These are phyloP conservation scores for Quercus cerris DNA, from an alignment of 306 rosid genomes.

Conservation along the genomic window DNA sequence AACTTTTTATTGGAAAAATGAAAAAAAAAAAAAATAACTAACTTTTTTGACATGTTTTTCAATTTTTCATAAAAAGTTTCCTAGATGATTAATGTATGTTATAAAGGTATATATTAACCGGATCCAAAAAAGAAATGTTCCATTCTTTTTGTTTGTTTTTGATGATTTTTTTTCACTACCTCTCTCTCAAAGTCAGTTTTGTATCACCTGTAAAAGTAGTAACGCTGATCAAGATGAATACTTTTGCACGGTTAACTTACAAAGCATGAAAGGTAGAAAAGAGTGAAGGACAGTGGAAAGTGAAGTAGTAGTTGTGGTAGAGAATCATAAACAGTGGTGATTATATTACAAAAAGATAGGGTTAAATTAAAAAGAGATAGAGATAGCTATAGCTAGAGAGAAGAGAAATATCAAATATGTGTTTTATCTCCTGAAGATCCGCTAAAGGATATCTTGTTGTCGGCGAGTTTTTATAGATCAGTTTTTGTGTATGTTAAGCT, in stretches of 20 bases:
- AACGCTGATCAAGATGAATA: not conserved
- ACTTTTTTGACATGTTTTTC: too few relatives aligned
- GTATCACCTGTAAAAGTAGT: not conserved
- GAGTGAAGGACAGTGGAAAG: not conserved
- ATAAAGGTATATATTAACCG: too few relatives aligned
- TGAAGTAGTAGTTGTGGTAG: not conserved
- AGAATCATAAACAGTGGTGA: slow-evolving; percentile 20
- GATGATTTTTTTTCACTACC: too few relatives aligned
- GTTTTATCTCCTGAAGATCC: slow-evolving; percentile 22
- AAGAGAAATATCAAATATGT: not conserved
- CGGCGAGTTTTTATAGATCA: slow-evolving; percentile 3
- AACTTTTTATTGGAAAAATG: rapidly evolving
- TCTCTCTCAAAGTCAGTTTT: too few relatives aligned
- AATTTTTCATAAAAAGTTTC: too few relatives aligned
- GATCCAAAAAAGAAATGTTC: too few relatives aligned
- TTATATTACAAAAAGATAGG: slow-evolving; percentile 20
- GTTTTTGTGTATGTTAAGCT: not conserved
- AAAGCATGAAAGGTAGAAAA: slow-evolving; percentile 2
- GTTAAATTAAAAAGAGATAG: not conserved
- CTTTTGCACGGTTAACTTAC: not conserved
- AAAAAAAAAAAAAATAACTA: too few relatives aligned
- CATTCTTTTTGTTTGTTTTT: too few relatives aligned
- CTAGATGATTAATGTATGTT: too few relatives aligned
- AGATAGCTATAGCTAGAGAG: too few relatives aligned
- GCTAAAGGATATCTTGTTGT: slow-evolving; percentile 16